Percentiles rank a stretch among this genome's conserved stretches.
Evolutionary conservation across 2,329 filamentous ascomycete genomes (phyloP).

Genomic region (Zymoseptoria passerinii): DNA sequence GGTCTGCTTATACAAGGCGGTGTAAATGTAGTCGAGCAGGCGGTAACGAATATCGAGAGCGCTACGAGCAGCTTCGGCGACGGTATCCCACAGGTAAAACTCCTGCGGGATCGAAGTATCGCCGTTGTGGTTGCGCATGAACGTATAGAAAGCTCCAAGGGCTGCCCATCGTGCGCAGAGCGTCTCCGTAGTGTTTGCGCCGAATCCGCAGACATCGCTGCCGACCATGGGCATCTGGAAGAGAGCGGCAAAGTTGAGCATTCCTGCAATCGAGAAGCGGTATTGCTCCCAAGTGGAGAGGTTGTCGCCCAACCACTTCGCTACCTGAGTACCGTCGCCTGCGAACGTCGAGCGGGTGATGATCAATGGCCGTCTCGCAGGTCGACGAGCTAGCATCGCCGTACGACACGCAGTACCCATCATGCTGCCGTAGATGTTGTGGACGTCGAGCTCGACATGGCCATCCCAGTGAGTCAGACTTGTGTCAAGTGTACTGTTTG

Average conservation of each 20-base stretch:
- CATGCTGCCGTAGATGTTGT: slow-evolving; percentile 69
- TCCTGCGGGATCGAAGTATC: slow-evolving; percentile 50
- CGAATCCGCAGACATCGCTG: slow-evolving; percentile 68
- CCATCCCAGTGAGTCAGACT: slow-evolving; percentile 61
- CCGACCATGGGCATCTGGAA: slow-evolving; percentile 42
- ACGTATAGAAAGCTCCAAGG: slow-evolving; percentile 63
- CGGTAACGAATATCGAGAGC: slow-evolving; percentile 63
- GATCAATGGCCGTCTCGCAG: slow-evolving; percentile 56
- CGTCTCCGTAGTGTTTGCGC: slow-evolving; percentile 53
- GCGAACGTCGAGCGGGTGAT: slow-evolving; percentile 57
- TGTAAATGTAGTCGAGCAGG: slow-evolving; percentile 70
- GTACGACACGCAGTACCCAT: slow-evolving; percentile 58
- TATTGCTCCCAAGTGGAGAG: background rate
- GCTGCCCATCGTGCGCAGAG: slow-evolving; percentile 69
- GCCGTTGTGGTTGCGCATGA: slow-evolving; percentile 65
- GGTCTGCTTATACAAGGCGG: slow-evolving; percentile 53
- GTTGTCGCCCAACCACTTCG: slow-evolving; percentile 56
- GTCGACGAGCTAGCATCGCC: slow-evolving; percentile 60
- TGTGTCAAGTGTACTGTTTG: slow-evolving; percentile 49
- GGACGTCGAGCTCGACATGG: slow-evolving; percentile 61
- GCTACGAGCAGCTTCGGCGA: slow-evolving; percentile 55
- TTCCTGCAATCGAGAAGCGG: slow-evolving; percentile 28
- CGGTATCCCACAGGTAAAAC: slow-evolving; percentile 59
- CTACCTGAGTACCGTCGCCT: slow-evolving; percentile 47
- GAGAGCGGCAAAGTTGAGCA: slow-evolving; percentile 38